Conservation (phyloP, 2,329 filamentous ascomycete genomes). For the Domatiomyces catenatus region DNA sequence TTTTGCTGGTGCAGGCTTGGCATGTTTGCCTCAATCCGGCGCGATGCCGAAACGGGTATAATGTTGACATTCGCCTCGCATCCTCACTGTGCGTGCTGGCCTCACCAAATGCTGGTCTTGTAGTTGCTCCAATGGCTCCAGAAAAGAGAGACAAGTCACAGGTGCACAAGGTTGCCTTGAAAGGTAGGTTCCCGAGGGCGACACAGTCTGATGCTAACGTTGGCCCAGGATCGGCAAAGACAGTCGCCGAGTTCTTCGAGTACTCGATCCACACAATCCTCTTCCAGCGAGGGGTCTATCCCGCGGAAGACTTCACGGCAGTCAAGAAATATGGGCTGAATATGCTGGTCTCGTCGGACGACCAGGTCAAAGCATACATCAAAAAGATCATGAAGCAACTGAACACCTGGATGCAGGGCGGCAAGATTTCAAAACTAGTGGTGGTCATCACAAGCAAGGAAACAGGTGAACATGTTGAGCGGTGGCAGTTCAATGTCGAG, state of each 20-base stretch:
- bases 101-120: not conserved
- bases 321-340: slow-evolving; percentile 99
- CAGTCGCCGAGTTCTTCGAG: slow-evolving; percentile 54
- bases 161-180: slow-evolving; percentile 79
- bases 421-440: slow-evolving; percentile 93
- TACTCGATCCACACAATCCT: slow-evolving; percentile 97
- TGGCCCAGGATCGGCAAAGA: not conserved
- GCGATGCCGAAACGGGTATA: not conserved
- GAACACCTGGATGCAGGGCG: slow-evolving; percentile 92
- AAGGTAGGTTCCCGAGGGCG: slow-evolving; percentile 19
- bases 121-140: slow-evolving; percentile 14
- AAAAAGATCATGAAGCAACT: slow-evolving; percentile 98
- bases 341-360: slow-evolving; percentile 91
- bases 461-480: slow-evolving; percentile 85
- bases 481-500: slow-evolving; percentile 93
- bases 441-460: slow-evolving; percentile 96
- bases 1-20: too few species aligned
- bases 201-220: slow-evolving; percentile 2
- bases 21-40: too few species aligned
- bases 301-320: slow-evolving; percentile 92
- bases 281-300: slow-evolving; percentile 75
- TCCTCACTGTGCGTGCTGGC: not conserved
- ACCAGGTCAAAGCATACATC: slow-evolving; percentile 98
- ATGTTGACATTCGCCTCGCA: not conserved
- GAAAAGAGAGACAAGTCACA: slow-evolving; percentile 57